phyloP scores from a whole-genome alignment of 306 rosid genomes.

The Gillenia trifoliata region DNA sequence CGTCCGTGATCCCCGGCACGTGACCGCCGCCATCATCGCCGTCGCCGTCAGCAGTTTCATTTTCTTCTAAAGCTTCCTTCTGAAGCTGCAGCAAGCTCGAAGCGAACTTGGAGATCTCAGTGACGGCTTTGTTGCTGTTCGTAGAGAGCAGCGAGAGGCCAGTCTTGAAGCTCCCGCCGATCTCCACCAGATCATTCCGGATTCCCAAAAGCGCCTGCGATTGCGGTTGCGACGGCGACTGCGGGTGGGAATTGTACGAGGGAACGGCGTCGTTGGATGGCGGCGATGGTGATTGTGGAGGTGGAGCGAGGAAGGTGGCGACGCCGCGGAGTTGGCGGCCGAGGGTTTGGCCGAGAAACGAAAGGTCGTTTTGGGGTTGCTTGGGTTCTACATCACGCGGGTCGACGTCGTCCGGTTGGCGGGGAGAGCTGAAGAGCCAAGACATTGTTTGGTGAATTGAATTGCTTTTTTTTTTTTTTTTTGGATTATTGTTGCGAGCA shows the following conservation, averaged over 20 bases:
- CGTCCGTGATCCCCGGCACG: slow-evolving; percentile 65
- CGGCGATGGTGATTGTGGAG: slow-evolving; percentile 53
- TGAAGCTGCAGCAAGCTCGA: slow-evolving; percentile 51
- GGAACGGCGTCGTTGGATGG: slow-evolving; percentile 51
- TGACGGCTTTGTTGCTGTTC: slow-evolving; percentile 58
- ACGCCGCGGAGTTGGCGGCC: slow-evolving; percentile 69
- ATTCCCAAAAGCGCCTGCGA: slow-evolving; percentile 57
- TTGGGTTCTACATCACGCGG: slow-evolving; percentile 19
- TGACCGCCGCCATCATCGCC: slow-evolving; percentile 1
- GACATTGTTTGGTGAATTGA: slow-evolving; percentile 44
- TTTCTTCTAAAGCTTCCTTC: slow-evolving; percentile 10
- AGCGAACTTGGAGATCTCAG: slow-evolving; percentile 71
- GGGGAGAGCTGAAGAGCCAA: slow-evolving; percentile 64
- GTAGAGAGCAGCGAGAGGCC: slow-evolving; percentile 70
- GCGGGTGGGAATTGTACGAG: slow-evolving; percentile 70
- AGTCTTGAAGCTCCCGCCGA: slow-evolving; percentile 70
- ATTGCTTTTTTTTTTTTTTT: background rate
- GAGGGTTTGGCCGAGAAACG: slow-evolving; percentile 43
- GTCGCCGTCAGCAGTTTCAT: background rate
- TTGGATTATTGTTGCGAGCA: background rate
- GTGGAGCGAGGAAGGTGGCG: slow-evolving; percentile 83
- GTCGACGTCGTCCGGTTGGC: slow-evolving; percentile 32
- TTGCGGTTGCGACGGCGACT: slow-evolving; percentile 21
- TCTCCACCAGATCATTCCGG: slow-evolving; percentile 84
- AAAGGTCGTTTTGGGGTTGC: slow-evolving; percentile 47